Base-by-base conservation (phyloP, 306 rosid genomes). In the Sechiopsis laciniata region DNA sequence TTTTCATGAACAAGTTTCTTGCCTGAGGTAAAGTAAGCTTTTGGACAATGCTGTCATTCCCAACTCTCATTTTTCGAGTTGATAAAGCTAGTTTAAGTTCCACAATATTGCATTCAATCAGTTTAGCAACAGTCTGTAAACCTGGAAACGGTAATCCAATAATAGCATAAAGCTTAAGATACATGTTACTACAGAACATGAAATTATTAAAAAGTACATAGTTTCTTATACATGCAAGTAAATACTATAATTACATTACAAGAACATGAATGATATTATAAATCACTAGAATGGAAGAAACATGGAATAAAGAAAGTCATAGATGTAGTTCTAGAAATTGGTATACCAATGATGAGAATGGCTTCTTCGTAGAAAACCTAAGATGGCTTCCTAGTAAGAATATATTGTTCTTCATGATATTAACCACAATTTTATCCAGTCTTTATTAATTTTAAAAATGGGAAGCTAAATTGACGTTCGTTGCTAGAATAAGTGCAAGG, bases 31-130 rank as follows among this genome's bases (percentile, higher is more conserved):
- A 76, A 0, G 88, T 95, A 77, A 95, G 82, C 91, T 88, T 89
- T 82, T 95, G 97, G 77, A 95, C 87, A 70, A 95, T 95, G 84
- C 15, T 91, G 67, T 95, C 99, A 74, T 82, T 89, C 50, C 96
- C 92, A 81, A 91, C 95, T 82, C 83, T 87, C 99, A 95, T 95
- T 69, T 89, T 95, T 70, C 95, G 95, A 84, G 88, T 89, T 72
- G 96, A 83, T 80, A 95, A 83, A 74, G 99, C 86, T 77, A 86
- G 76, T 72, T 86, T 85, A 73, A 95, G 95, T 62, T 88, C 95
- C 84, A 83, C 99, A 82, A 80, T 74, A 22, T 86, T 82, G 80
- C 97, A 95, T 13, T 85, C 92, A 80, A 95, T 80, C 87, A 95
- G 81, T 73, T 89, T 85, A 71, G 97, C 87, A 48, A 80, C 87